Evolutionary conservation across 1,139 yeast genomes (phyloP).

Genomic region (Candida dubliniensis): DNA sequence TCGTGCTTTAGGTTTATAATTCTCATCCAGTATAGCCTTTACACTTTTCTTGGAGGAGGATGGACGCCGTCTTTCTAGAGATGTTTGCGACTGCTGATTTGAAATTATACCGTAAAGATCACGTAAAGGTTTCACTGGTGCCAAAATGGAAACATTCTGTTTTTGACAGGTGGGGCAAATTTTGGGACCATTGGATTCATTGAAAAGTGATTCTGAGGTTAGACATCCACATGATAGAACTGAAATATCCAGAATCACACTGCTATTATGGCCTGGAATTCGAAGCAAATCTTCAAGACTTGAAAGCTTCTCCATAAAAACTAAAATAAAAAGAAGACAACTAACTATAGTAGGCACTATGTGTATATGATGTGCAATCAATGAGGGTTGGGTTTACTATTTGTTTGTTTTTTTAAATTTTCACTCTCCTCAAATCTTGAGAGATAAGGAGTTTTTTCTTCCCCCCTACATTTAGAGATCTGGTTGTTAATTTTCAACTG

Average conservation of each 20-base stretch:
- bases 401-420: too few species aligned
- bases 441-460: too few species aligned
- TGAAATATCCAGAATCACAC: conserved; percentile 48
- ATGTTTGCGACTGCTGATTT: conserved; percentile 12
- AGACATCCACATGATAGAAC: conserved; percentile 73
- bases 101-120: conserved; percentile 44
- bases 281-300: conserved; percentile 32
- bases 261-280: conserved; percentile 26
- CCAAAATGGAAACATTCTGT: conserved; percentile 34
- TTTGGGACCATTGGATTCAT: conserved; percentile 19
- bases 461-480: too few species aligned
- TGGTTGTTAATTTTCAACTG: too few species aligned
- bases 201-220: conserved; percentile 50
- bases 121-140: conserved; percentile 52
- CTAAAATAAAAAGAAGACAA: neutral
- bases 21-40: conserved; percentile 6
- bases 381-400: too few species aligned
- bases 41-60: conserved; percentile 26
- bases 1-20: conserved; percentile 11
- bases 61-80: conserved; percentile 18
- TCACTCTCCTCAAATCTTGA: too few species aligned
- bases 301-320: conserved; percentile 28
- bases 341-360: neutral
- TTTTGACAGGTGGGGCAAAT: conserved; percentile 53
- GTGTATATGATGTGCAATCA: neutral